Conservation (phyloP, 768 basidiomycete genomes). For the Termitomyces sp. region DNA sequence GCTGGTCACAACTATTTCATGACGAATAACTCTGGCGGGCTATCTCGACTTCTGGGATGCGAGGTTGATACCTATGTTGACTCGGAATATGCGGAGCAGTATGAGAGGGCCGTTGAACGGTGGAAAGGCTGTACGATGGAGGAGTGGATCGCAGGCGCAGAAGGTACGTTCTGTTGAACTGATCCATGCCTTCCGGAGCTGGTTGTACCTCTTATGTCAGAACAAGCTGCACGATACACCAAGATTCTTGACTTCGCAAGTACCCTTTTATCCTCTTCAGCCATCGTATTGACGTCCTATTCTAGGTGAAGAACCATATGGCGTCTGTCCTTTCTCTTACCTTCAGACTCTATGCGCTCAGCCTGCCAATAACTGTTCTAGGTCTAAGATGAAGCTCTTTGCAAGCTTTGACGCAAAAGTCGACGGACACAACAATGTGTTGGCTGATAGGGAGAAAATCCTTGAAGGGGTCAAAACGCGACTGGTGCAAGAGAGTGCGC, state of each 20-base stretch:
- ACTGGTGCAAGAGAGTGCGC: constrained; percentile 39
- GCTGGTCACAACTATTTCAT: neutral
- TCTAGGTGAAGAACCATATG: constrained; percentile 48
- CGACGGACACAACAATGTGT: constrained; percentile 33
- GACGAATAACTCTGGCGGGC: constrained; percentile 13
- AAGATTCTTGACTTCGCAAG: constrained; percentile 50
- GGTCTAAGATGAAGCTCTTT: constrained; percentile 47
- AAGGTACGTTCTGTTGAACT: constrained; percentile 30
- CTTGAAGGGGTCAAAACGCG: constrained; percentile 33
- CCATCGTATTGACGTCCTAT: neutral
- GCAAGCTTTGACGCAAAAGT: constrained; percentile 38
- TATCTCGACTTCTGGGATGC: constrained; percentile 38
- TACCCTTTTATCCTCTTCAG: constrained; percentile 6
- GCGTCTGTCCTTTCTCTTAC: constrained; percentile 27
- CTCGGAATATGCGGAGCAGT: constrained; percentile 36
- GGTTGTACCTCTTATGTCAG: constrained; percentile 22
- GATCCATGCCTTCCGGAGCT: neutral
- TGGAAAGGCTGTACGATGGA: constrained; percentile 50
- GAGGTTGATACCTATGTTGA: constrained; percentile 42
- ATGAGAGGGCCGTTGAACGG: constrained; percentile 38
- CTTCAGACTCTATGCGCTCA: neutral
- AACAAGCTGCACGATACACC: constrained; percentile 36
- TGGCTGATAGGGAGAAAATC: constrained; percentile 36
- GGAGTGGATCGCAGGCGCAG: constrained; percentile 54
- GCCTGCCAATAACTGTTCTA: constrained; percentile 11